These are phyloP conservation scores for Pleurotus cornucopiae DNA, from an alignment of 768 basidiomycete species.

Conservation along the genomic window DNA sequence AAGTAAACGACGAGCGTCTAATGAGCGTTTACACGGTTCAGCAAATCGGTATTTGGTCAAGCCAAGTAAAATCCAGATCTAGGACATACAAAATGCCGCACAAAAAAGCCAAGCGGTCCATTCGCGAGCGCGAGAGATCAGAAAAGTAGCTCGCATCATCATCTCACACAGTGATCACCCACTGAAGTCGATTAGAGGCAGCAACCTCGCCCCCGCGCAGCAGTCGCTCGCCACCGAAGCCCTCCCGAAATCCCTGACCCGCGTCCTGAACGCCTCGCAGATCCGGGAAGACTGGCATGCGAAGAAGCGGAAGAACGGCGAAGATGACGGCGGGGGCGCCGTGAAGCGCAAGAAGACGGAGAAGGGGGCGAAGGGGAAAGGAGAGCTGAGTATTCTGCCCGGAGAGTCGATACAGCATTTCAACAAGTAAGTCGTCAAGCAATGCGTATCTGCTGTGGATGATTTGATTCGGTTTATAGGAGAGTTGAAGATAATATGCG, in stretches of 20 bases:
- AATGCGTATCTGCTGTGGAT: too few relatives aligned
- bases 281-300: conserved; percentile 52
- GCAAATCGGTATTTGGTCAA: neutral
- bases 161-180: neutral
- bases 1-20: too few relatives aligned
- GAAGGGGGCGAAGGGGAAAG: conserved; percentile 19
- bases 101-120: conserved; percentile 54
- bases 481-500: conserved; percentile 73
- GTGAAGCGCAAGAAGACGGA: conserved; percentile 14
- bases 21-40: too few relatives aligned
- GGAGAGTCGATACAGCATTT: conserved; percentile 76
- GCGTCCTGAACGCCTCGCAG: conserved; percentile 59
- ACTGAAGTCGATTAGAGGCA: conserved; percentile 30
- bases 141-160: conserved; percentile 33
- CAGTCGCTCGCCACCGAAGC: conserved; percentile 45
- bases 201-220: conserved; percentile 45
- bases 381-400: conserved; percentile 45
- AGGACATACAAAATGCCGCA: conserved; percentile 47
- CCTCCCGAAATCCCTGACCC: conserved; percentile 64
- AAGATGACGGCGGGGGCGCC: conserved; percentile 20
- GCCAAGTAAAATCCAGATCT: neutral
- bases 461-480: conserved; percentile 28
- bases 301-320: conserved; percentile 38
- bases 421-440: conserved; percentile 45
- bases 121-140: conserved; percentile 37